A percentile compares a stretch with the other conserved stretches of the same genome.
Conservation (phyloP, 768 basidiomycete species). For the Serendipita sp. region DNA sequence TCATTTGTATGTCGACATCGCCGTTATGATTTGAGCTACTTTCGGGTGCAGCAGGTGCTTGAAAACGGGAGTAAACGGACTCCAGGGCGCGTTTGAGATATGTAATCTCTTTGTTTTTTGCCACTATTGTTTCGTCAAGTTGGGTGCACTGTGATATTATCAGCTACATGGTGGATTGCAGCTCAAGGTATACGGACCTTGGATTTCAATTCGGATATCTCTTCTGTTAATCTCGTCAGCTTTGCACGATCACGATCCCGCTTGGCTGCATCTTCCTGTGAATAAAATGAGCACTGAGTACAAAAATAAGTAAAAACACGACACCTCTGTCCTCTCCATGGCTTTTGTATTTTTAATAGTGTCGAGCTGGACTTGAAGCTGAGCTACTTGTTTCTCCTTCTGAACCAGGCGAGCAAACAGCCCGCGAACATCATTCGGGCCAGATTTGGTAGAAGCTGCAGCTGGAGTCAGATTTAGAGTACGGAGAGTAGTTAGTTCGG, state of each 20-base stretch:
- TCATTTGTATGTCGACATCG: conserved; percentile 46
- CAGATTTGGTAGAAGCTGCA: conserved; percentile 31
- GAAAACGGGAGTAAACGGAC: conserved; percentile 70
- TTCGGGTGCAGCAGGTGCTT: conserved; percentile 28
- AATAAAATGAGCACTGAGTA: neutral
- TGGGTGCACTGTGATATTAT: conserved; percentile 31
- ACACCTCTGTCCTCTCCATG: neutral
- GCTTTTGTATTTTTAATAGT: conserved; percentile 9
- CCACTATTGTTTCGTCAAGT: conserved; percentile 27
- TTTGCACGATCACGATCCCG: conserved; percentile 60
- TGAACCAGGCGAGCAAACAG: conserved; percentile 62
- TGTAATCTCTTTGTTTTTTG: conserved; percentile 54
- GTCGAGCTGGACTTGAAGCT: conserved; percentile 57
- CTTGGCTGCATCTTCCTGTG: conserved; percentile 53
- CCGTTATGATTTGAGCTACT: conserved; percentile 19
- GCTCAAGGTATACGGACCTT: conserved; percentile 29
- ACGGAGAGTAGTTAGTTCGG: neutral
- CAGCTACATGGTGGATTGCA: neutral
- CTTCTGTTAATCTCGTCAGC: conserved; percentile 55
- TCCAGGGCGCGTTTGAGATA: conserved; percentile 78
- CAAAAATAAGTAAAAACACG: no score
- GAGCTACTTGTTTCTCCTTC: conserved; percentile 72
- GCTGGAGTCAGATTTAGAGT: conserved; percentile 15
- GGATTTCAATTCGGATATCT: conserved; percentile 51
- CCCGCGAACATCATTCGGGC: conserved; percentile 55